These are phyloP conservation scores for Globisporangium irregulare DNA, from an alignment of 352 stramenopile genomes.

Conservation along the genomic window DNA sequence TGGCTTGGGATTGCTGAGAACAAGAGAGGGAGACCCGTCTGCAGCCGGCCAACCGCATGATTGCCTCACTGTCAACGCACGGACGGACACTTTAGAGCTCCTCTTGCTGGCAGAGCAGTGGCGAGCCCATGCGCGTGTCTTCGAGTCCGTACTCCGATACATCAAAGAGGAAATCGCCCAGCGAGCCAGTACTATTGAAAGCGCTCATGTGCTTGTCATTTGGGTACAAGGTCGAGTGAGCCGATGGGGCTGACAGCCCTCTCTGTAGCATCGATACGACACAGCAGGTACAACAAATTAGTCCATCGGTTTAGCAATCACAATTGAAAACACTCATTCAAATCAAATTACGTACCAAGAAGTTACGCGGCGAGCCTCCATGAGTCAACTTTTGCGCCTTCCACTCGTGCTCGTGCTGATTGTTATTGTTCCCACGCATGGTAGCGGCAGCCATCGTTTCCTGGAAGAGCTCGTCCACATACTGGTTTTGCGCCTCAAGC, in stretches of 20 bases:
- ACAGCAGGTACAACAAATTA: neutral
- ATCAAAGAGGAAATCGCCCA: constrained; percentile 16
- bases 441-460: constrained; percentile 13
- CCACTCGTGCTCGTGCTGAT: neutral
- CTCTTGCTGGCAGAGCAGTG: constrained; percentile 28
- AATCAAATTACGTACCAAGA: neutral
- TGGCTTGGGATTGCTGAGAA: neutral
- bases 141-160: constrained; percentile 25
- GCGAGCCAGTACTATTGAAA: neutral
- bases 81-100: constrained; percentile 13
- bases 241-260: neutral
- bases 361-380: neutral
- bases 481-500: constrained; percentile 19
- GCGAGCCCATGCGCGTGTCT: constrained; percentile 25
- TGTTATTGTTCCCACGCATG: constrained; percentile 16
- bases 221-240: neutral
- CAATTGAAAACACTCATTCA: neutral
- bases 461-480: constrained; percentile 25
- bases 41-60: neutral
- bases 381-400: constrained; percentile 5
- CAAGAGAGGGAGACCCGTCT: neutral
- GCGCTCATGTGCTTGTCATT: constrained; percentile 1
- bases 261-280: neutral
- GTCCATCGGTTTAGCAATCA: neutral
- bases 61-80: neutral